phyloP scores from a whole-genome alignment of 1,139 yeast species.

The Fermentozyma sake region DNA sequence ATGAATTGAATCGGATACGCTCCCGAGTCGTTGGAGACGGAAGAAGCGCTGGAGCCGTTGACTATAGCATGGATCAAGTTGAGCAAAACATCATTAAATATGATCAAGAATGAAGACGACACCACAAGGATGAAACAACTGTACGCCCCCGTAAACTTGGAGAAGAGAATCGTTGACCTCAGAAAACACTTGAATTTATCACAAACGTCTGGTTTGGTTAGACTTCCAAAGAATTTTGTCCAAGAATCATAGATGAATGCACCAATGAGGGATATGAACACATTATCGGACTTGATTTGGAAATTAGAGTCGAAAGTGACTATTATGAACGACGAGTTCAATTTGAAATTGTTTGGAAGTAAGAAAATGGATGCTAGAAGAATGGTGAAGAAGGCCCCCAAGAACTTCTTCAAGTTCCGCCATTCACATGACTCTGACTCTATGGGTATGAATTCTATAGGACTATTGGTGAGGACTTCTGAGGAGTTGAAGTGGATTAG shows the following conservation, averaged over 20 bases:
- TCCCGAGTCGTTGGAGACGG: constrained; percentile 1
- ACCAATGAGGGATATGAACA: constrained; percentile 15
- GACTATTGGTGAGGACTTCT: constrained; percentile 1
- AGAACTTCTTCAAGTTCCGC: constrained; percentile 3
- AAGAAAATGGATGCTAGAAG: constrained; percentile 7
- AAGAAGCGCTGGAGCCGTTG: constrained; percentile 5
- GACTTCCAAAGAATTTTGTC: constrained; percentile 10
- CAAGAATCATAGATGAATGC: constrained; percentile 12
- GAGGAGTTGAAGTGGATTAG: constrained; percentile 2
- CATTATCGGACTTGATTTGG: constrained; percentile 20
- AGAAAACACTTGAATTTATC: constrained; percentile 11
- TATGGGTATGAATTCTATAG: no score
- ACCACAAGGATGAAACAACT: constrained; percentile 15
- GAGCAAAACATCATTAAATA: constrained; percentile 20
- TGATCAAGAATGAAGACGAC: constrained; percentile 11
- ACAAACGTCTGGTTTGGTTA: constrained; percentile 11
- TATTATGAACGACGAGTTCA: constrained; percentile 16
- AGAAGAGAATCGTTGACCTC: constrained; percentile 11
- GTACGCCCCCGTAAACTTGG: constrained; percentile 22
- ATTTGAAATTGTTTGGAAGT: constrained; percentile 14
- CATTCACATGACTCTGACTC: no score
- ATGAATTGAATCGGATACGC: constrained; percentile 11
- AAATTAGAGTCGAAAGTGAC: constrained; percentile 7
- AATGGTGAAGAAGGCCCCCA: neutral
- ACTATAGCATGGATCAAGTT: constrained; percentile 13